A percentile compares a stretch with the other conserved stretches of the same genome.
Conservation (phyloP, 2,329 filamentous ascomycete species). For the Torrubiellomyces zombiae region DNA sequence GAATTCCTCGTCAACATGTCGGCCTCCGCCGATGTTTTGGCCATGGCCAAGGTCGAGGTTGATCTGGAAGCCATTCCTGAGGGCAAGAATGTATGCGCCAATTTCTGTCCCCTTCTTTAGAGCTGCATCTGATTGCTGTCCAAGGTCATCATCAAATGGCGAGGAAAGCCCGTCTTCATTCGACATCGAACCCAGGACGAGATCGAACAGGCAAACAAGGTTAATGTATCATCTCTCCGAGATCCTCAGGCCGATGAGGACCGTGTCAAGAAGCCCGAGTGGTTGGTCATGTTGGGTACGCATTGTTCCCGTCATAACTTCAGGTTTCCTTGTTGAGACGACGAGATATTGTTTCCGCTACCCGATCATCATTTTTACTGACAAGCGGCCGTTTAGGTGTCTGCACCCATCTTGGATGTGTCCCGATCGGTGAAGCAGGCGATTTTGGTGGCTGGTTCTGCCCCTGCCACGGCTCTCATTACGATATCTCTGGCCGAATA, state of each 20-base stretch:
- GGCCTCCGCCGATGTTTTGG: conserved; percentile 92
- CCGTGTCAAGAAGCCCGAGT: conserved; percentile 95
- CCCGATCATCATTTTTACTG: not conserved
- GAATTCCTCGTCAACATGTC: conserved; percentile 99
- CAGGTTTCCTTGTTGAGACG: not conserved
- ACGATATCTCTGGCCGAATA: conserved; percentile 98
- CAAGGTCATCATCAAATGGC: conserved; percentile 98
- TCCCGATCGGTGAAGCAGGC: conserved; percentile 95
- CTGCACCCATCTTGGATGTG: conserved; percentile 98
- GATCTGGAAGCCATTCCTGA: conserved; percentile 85
- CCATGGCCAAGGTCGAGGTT: conserved; percentile 98
- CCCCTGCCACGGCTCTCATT: conserved; percentile 99
- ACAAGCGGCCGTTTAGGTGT: conserved; percentile 45
- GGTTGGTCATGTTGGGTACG: conserved; percentile 94
- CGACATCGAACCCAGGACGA: conserved; percentile 88
- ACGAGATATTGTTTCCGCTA: no score
- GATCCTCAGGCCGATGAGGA: conserved; percentile 84
- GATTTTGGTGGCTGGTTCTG: conserved; percentile 99
- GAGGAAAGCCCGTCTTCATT: conserved; percentile 99
- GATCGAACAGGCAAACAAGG: conserved; percentile 86
- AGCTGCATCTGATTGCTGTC: not conserved
- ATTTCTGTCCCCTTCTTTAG: not conserved
- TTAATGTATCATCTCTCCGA: conserved; percentile 67
- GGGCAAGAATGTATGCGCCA: conserved; percentile 82
- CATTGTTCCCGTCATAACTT: conserved; percentile 2